Conservation (phyloP, 345 rosid genomes). For the Eucalyptus cloeziana region DNA sequence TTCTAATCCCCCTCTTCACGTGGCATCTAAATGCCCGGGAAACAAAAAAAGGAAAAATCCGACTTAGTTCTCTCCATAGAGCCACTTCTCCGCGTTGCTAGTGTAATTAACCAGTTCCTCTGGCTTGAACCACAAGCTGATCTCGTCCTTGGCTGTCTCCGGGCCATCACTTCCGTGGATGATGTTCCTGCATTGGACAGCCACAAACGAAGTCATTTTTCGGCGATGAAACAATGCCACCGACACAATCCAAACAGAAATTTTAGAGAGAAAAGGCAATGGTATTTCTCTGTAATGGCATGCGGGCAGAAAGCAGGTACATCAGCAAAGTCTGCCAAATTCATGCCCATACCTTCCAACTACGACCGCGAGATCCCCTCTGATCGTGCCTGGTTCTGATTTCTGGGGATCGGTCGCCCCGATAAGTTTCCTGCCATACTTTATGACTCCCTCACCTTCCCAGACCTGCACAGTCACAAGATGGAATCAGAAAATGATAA, state of each 20-base stretch:
- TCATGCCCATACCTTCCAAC: slow-evolving; percentile 62
- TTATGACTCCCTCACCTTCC: slow-evolving; percentile 99
- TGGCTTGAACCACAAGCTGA: slow-evolving; percentile 86
- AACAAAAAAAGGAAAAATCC: background rate
- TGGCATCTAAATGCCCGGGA: slow-evolving; percentile 11
- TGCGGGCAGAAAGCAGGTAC: background rate
- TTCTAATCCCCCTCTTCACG: background rate
- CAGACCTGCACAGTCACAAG: slow-evolving; percentile 47
- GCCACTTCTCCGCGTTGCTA: slow-evolving; percentile 85
- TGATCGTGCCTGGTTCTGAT: slow-evolving; percentile 95
- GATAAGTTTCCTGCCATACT: slow-evolving; percentile 85
- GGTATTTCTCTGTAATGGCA: background rate
- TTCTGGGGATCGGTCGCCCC: slow-evolving; percentile 99
- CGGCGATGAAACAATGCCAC: background rate
- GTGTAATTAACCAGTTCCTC: slow-evolving; percentile 82
- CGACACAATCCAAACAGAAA: background rate
- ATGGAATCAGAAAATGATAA: background rate
- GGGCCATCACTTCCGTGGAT: slow-evolving; percentile 99
- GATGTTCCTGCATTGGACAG: slow-evolving; percentile 49
- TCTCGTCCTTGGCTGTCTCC: slow-evolving; percentile 92
- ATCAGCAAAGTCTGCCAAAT: background rate
- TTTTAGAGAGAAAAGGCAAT: background rate
- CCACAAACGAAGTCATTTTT: background rate
- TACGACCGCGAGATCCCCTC: slow-evolving; percentile 92
- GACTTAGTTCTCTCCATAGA: slow-evolving; percentile 62